A percentile compares a stretch with the other conserved stretches of the same genome.
Evolutionary conservation across 2,329 filamentous ascomycete genomes (phyloP).

Genomic region (Dothiorella sarmentorum): DNA sequence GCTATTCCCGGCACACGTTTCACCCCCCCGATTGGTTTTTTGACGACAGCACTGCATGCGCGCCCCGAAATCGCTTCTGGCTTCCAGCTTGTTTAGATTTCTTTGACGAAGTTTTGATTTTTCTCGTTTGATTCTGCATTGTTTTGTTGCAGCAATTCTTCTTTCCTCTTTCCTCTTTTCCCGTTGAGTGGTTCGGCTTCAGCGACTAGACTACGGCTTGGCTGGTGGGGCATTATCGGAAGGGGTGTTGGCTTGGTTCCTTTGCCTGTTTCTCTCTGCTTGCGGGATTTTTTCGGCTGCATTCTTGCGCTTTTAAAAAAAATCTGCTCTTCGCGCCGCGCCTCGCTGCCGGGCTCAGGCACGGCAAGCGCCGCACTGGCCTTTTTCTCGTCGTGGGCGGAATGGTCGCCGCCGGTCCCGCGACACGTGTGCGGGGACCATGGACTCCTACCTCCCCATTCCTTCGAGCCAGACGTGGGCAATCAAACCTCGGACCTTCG

Average conservation of each 20-base stretch:
- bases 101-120: slow-evolving; percentile 13
- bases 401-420: slow-evolving; percentile 5
- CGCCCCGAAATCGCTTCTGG: slow-evolving; percentile 13
- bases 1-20: slow-evolving; percentile 5
- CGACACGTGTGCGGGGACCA: slow-evolving; percentile 3
- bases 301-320: slow-evolving; percentile 17
- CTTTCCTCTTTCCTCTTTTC: not conserved
- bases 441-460: no score
- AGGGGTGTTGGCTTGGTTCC: slow-evolving; percentile 17
- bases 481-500: not conserved
- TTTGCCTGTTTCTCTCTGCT: not conserved
- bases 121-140: slow-evolving; percentile 6
- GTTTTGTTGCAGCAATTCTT: not conserved
- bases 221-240: slow-evolving; percentile 12
- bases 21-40: slow-evolving; percentile 9
- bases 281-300: slow-evolving; percentile 16
- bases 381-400: not conserved
- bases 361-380: slow-evolving; percentile 10
- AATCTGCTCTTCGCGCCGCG: slow-evolving; percentile 14
- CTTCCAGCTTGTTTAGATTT: slow-evolving; percentile 18
- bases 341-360: not conserved
- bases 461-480: slow-evolving; percentile 8
- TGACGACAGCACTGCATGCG: slow-evolving; percentile 16
- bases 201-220: slow-evolving; percentile 18
- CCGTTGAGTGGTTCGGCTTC: slow-evolving; percentile 14